A percentile compares a stretch with the other conserved stretches of the same genome.
Conservation (phyloP, 2,329 filamentous ascomycete species). For the Dactylellina haptotyla region DNA sequence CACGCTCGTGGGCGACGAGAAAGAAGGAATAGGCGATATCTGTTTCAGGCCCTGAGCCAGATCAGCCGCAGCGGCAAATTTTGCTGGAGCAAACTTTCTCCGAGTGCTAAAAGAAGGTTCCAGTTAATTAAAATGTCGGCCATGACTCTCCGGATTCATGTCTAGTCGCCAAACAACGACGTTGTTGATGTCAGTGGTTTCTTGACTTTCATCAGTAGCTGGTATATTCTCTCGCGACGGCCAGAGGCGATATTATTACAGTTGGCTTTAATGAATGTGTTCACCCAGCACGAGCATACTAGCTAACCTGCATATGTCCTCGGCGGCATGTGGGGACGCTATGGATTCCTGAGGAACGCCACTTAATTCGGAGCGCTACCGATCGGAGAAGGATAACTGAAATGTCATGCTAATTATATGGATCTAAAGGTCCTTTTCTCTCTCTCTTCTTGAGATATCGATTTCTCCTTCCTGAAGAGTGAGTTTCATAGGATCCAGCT, state of each 20-base stretch:
- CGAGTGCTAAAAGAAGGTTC: too few relatives aligned
- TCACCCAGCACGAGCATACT: not conserved
- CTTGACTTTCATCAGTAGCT: not conserved
- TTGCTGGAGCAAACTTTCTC: conserved; percentile 15
- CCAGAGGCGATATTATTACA: not conserved
- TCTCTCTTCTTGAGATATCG: conserved; percentile 31
- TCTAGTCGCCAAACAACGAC: too few relatives aligned
- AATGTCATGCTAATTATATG: too few relatives aligned
- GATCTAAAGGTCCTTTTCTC: too few relatives aligned
- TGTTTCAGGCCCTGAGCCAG: conserved; percentile 15
- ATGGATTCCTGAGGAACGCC: conserved; percentile 3
- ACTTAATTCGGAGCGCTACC: conserved; percentile 11
- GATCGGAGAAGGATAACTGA: not conserved
- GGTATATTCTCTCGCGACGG: not conserved
- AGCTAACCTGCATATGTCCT: too few relatives aligned
- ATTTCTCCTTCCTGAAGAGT: conserved; percentile 25
- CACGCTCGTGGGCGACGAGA: not conserved
- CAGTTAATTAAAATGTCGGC: not conserved
- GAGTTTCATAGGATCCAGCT: conserved; percentile 13
- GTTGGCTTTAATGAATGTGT: not conserved
- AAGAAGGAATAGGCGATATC: conserved; percentile 24
- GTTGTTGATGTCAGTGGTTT: not conserved
- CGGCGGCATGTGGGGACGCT: conserved; percentile 4
- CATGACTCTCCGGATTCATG: too few relatives aligned
- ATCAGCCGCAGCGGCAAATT: conserved; percentile 48